These are phyloP conservation scores for Massarina eburnea DNA, from an alignment of 2,329 filamentous ascomycete species.

Conservation along the genomic window DNA sequence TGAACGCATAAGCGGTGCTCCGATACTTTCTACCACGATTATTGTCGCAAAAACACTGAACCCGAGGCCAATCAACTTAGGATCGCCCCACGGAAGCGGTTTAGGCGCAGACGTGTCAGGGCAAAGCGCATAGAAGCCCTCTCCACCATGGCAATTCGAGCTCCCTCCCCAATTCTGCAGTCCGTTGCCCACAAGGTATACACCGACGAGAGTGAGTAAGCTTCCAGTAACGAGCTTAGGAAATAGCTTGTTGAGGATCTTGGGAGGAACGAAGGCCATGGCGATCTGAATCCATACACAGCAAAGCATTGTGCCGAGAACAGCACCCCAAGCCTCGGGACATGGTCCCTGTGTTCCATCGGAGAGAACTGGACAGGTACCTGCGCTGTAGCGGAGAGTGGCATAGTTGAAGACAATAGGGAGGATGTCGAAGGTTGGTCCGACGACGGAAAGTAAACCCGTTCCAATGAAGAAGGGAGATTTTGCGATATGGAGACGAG, in stretches of 20 bases:
- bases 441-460: constrained; percentile 28
- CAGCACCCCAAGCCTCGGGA: constrained; percentile 30
- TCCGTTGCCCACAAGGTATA: constrained; percentile 28
- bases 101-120: constrained; percentile 20
- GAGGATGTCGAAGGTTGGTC: constrained; percentile 32
- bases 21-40: constrained; percentile 27
- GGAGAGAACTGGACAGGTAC: constrained; percentile 19
- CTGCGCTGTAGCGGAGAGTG: constrained; percentile 25
- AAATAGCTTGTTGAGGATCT: constrained; percentile 24
- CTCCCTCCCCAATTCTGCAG: constrained; percentile 33
- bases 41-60: constrained; percentile 33
- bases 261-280: constrained; percentile 30
- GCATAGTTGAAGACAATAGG: constrained; percentile 32
- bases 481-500: constrained; percentile 24
- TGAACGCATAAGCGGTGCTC: constrained; percentile 31
- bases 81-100: constrained; percentile 36
- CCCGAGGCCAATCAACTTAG: constrained; percentile 30
- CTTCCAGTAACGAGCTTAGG: constrained; percentile 30
- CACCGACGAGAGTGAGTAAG: constrained; percentile 25
- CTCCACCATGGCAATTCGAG: constrained; percentile 28
- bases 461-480: constrained; percentile 34
- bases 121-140: constrained; percentile 30
- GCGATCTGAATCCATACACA: constrained; percentile 42
- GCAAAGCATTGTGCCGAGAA: constrained; percentile 43
- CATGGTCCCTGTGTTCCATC: constrained; percentile 25